phyloP scores from a whole-genome alignment of 2,329 filamentous ascomycete species.

The Hirsutella thompsonii region DNA sequence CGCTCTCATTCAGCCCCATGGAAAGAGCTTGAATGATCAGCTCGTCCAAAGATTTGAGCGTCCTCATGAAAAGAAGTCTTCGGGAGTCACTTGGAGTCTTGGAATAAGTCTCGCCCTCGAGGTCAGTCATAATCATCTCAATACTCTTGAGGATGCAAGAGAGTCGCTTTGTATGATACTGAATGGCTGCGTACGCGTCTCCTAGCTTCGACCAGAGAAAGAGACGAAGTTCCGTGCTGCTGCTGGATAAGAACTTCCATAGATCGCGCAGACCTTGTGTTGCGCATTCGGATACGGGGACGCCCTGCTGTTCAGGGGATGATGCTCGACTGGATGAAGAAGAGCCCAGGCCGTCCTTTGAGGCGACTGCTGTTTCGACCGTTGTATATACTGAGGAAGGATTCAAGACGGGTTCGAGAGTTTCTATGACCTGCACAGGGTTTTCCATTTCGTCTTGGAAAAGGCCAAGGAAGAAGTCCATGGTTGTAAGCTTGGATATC shows the following conservation, averaged over 20 bases:
- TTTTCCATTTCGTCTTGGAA: conserved; percentile 76
- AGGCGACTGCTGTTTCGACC: conserved; percentile 5
- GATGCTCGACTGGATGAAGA: conserved; percentile 3
- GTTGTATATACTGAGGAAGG: conserved; percentile 41
- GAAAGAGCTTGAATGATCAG: conserved; percentile 60
- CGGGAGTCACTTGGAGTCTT: conserved; percentile 49
- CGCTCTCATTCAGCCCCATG: conserved; percentile 51
- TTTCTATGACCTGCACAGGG: conserved; percentile 77
- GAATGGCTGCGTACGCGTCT: conserved; percentile 75
- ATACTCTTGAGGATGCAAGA: conserved; percentile 80
- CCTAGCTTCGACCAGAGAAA: conserved; percentile 87
- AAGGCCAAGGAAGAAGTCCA: conserved; percentile 88
- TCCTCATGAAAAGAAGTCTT: conserved; percentile 58
- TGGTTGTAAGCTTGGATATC: conserved; percentile 82
- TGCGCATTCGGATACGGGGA: conserved; percentile 37
- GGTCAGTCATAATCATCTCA: conserved; percentile 59
- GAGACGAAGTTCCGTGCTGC: conserved; percentile 69
- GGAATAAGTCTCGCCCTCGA: conserved; percentile 50
- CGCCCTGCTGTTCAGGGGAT: conserved; percentile 2
- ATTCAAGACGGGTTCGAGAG: conserved; percentile 82
- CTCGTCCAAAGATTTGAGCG: conserved; percentile 68
- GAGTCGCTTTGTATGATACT: conserved; percentile 76
- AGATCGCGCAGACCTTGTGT: conserved; percentile 58
- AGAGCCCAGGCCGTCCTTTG: conserved; percentile 8
- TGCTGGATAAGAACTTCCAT: conserved; percentile 70